Evolutionary conservation across 2,329 filamentous ascomycete species (phyloP), one percentile per base, ranked within the genome.

Genomic region (Dactylonectria estremocensis): DNA sequence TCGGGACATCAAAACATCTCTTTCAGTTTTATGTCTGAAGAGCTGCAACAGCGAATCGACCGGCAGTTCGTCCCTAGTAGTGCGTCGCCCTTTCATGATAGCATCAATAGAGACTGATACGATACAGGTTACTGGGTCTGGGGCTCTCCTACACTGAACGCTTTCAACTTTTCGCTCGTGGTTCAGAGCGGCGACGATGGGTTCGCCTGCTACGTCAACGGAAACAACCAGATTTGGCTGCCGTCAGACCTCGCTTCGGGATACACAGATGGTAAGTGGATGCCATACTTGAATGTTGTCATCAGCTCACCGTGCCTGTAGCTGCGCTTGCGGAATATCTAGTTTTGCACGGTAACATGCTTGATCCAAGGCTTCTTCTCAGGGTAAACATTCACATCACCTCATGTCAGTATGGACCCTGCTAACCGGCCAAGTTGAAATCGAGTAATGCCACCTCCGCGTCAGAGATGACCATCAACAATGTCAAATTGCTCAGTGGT

Each of bases 171-270:
- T 1, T 72, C 70, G 0, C 58, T 72, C 1, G 67, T 72, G 3
- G 61, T 70, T 1, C 37, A 28, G 13, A 49, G 53, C 18, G 64
- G 67, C 0, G 43, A 49, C 1, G 37, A 64, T 40, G 49, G 59
- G 1, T 70, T 53, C n/a, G 70, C 70, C 1, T 72, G 70, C 35
- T 72, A 46, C 10, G 52, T 72, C 0, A 53, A 57, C 0, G 67
- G 69, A 3, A 72, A 72, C 9, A 70, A 72, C 24, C 20, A 70
- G 31, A 68, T 72, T 9, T 66, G 55, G 40, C 48, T 70, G 0
- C 55, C 64, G 0, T 24, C 22, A 1, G 33, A 66, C 14, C 5
- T 52, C 1, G 53, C 69, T 14, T 61, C 64, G 10, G 67, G 69
- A 10, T 72, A 64, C 1, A 56, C 54, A 5, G 70, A 72, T 31